Conservation (phyloP, 495 filamentous ascomycete genomes). For the Lasiosphaeriaceae sp. region DNA sequence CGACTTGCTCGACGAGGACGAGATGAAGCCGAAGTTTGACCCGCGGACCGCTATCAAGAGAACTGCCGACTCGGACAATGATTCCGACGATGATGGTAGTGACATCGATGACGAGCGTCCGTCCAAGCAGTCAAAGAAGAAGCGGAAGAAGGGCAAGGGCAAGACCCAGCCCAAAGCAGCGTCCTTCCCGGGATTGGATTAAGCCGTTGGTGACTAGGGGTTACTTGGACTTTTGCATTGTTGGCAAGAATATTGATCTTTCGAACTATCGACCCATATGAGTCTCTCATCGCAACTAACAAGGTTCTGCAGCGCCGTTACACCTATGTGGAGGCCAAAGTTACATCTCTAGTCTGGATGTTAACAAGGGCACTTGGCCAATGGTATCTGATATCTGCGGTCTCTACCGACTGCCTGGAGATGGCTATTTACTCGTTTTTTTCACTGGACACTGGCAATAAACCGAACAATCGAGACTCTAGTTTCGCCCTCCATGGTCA, state of each 20-base stretch:
- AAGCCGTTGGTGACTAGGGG: not conserved
- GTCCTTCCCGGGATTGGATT: slow-evolving; percentile 33
- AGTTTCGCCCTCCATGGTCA: too few species aligned
- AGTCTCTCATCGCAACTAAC: not conserved
- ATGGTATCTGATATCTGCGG: too few species aligned
- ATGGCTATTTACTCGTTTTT: too few species aligned
- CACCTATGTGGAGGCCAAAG: too few species aligned
- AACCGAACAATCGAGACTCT: too few species aligned
- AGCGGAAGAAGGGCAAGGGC: slow-evolving; percentile 44
- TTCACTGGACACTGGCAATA: too few species aligned
- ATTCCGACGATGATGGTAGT: slow-evolving; percentile 30
- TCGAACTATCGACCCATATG: not conserved
- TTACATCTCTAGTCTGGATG: too few species aligned
- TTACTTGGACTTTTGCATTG: too few species aligned
- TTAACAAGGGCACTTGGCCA: too few species aligned
- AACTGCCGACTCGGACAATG: slow-evolving; percentile 38
- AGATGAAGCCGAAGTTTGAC: slow-evolving; percentile 40
- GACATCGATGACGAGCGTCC: slow-evolving; percentile 44
- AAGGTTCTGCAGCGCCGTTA: not conserved
- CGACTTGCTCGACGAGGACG: slow-evolving; percentile 37
- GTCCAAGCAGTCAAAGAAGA: slow-evolving; percentile 38
- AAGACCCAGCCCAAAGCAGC: slow-evolving; percentile 9
- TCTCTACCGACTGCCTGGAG: too few species aligned
- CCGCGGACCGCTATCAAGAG: slow-evolving; percentile 43
- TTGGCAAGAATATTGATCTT: not conserved